These are phyloP conservation scores for Boletus vinaceobasis DNA, from an alignment of 768 basidiomycete species.

Conservation along the genomic window DNA sequence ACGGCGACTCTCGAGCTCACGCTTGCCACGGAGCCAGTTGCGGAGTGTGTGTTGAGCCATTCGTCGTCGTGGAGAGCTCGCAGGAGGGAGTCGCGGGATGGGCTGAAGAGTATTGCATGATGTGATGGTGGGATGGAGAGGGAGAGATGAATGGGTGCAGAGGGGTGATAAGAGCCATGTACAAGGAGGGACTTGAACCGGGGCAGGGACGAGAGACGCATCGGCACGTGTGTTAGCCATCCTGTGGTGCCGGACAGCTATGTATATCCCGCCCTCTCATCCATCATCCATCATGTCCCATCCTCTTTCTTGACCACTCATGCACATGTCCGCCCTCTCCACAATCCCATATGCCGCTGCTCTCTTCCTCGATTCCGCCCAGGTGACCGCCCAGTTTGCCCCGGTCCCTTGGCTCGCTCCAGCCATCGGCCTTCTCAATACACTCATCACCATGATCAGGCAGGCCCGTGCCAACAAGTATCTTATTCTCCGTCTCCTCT, in stretches of 20 bases:
- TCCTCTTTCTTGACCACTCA: constrained; percentile 1
- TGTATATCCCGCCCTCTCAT: neutral
- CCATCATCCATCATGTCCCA: neutral
- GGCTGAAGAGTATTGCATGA: constrained; percentile 48
- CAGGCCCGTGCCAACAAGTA: constrained; percentile 50
- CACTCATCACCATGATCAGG: constrained; percentile 45
- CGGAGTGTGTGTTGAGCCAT: constrained; percentile 36
- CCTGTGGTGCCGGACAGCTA: constrained; percentile 14
- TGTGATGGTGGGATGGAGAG: constrained; percentile 42
- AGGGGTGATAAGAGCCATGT: constrained; percentile 58
- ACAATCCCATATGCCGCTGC: constrained; percentile 9
- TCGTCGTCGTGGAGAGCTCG: constrained; percentile 51
- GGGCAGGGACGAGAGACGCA: constrained; percentile 49
- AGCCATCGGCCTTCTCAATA: constrained; percentile 39
- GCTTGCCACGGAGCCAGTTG: constrained; percentile 35
- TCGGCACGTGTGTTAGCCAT: constrained; percentile 25
- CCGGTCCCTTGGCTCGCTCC: constrained; percentile 48
- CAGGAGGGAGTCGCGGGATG: constrained; percentile 46
- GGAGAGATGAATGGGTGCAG: constrained; percentile 67
- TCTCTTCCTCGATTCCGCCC: constrained; percentile 29
- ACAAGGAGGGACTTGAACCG: constrained; percentile 57
- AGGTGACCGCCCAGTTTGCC: constrained; percentile 44
- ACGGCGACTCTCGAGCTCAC: constrained; percentile 46
- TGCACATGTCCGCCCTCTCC: constrained; percentile 10
- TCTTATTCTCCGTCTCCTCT: neutral